Evolutionary conservation across 2,329 filamentous ascomycete genomes (phyloP), one percentile per base, ranked within the genome.

Genomic region (Epichloe sp.): DNA sequence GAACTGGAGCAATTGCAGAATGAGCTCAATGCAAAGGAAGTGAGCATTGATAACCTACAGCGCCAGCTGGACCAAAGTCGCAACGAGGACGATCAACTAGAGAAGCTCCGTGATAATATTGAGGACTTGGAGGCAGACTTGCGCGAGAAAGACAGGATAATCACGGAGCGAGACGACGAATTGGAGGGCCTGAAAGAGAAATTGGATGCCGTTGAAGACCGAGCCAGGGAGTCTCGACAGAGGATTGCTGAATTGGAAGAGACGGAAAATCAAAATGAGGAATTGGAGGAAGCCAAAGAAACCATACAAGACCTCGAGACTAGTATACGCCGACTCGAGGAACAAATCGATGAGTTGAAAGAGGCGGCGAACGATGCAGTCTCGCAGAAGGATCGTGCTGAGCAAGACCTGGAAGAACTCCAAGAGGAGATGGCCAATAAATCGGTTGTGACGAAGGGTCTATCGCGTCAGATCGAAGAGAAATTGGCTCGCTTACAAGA

Each of bases 361-460:
- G 71, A 77, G 12, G 76, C 75, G 56, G 65, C 77, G 17, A 68
- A 79, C 38, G 71, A 78, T 48, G 78, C 80, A 0, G 54, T 74
- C 7, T 62, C 68, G 1, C 73, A 81, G 51, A 79, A 78, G 57
- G 71, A 78, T 21, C 73, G 75, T 34, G 80, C 80, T 2, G 77
- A 82, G 58, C 68, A 67, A 6, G 75, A 84, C 53, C 68, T 84
- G 15, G 75, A 82, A 58, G 80, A 84, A 59, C 72, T 89, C 23
- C 84, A 86, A 55, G 83, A 87, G 50, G 86, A 89, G 59, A 80
- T 89, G 76, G 77, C 84, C 21, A 83, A 90, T 66, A 89, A 88
- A 59, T 90, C 86, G 0, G 76, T 88, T 38, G 80, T 80, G 49
- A 86, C 84, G 12, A 88, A 86, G 62, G 85, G 83, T 2, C 72